phyloP scores from a whole-genome alignment of 305 asterid genomes.

The Coffea humblotiana region DNA sequence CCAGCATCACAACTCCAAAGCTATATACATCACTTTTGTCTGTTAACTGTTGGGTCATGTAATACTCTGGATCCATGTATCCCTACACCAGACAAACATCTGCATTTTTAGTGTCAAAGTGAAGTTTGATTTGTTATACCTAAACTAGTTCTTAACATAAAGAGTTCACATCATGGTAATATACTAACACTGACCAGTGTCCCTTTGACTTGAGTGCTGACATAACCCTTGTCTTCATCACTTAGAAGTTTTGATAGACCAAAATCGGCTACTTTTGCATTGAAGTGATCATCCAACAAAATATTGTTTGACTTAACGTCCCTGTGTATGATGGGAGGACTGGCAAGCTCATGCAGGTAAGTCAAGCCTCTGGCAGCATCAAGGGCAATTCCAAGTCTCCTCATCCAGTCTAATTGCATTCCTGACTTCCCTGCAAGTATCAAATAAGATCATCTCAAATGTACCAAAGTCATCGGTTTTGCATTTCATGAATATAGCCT shows the following conservation, averaged over 20 bases:
- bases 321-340: conserved; percentile 91
- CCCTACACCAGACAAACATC: conserved; percentile 46
- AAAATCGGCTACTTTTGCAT: conserved; percentile 88
- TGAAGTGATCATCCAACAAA: conserved; percentile 58
- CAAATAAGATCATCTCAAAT: not conserved
- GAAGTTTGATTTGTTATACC: not conserved
- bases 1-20: conserved; percentile 85
- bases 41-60: conserved; percentile 81
- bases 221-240: conserved; percentile 69
- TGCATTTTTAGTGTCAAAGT: not conserved
- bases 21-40: conserved; percentile 93
- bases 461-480: not conserved
- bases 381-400: conserved; percentile 60
- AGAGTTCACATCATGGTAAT: not conserved
- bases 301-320: conserved; percentile 83
- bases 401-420: conserved; percentile 57
- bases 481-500: not conserved
- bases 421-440: conserved; percentile 58
- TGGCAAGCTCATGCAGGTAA: conserved; percentile 80
- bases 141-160: no score
- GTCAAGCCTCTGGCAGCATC: conserved; percentile 85
- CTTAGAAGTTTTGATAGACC: conserved; percentile 82
- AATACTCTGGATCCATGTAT: conserved; percentile 87
- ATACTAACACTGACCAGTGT: conserved; percentile 56
- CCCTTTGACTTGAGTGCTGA: conserved; percentile 91